Evolutionary conservation across 495 filamentous ascomycete genomes (phyloP).

Genomic region (Talaromyces stipitatus): DNA sequence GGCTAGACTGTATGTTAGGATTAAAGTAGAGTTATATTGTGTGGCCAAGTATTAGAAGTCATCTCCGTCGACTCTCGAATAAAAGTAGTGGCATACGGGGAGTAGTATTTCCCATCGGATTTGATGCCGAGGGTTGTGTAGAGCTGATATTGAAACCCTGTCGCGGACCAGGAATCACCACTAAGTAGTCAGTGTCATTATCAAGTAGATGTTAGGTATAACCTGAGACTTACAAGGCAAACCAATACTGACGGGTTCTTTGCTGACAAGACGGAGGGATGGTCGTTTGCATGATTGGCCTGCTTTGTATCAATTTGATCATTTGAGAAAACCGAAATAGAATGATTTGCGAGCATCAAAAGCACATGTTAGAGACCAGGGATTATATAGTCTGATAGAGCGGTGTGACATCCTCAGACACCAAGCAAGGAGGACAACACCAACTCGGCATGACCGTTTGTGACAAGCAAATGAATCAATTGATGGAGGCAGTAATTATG

Average conservation of each 20-base stretch:
- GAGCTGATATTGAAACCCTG: slow-evolving; percentile 52
- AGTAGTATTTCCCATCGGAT: slow-evolving; percentile 61
- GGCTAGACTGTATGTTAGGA: slow-evolving; percentile 63
- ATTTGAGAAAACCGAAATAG: background rate
- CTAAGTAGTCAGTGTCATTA: slow-evolving; percentile 10
- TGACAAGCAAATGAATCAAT: too few species aligned
- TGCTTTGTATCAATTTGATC: background rate
- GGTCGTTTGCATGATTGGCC: background rate
- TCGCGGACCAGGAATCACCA: slow-evolving; percentile 35
- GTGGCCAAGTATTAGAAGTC: slow-evolving; percentile 20
- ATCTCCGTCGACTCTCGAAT: background rate
- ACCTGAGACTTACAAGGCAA: slow-evolving; percentile 6
- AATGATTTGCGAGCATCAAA: too few species aligned
- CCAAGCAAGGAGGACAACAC: too few species aligned
- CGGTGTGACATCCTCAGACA: too few species aligned
- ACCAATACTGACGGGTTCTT: slow-evolving; percentile 3
- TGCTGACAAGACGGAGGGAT: background rate
- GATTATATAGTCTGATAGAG: too few species aligned
- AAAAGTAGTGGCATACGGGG: background rate
- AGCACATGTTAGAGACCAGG: too few species aligned
- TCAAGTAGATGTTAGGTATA: slow-evolving; percentile 7
- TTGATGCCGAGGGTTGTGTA: slow-evolving; percentile 46
- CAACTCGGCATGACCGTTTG: too few species aligned
- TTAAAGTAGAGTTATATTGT: slow-evolving; percentile 50
- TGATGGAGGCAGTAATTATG: background rate